Evolutionary conservation across 1,284 basidiomycete genomes (phyloP), one percentile per base, ranked within the genome.

Genomic region (Anthracocystis panici-leucophaei): DNA sequence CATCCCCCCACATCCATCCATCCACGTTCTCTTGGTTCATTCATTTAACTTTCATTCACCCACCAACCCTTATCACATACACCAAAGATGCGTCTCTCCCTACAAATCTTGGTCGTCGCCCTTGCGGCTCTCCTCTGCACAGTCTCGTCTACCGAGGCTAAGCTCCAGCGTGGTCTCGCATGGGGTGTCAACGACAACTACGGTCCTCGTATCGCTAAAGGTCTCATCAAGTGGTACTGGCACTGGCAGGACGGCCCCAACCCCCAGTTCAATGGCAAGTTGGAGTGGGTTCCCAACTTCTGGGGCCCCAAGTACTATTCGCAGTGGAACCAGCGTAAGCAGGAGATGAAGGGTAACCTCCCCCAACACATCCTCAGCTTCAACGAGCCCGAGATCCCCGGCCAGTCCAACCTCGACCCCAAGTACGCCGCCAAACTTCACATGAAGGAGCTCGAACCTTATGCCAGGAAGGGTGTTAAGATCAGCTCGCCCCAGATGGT

Each of bases 401-500:
- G 74, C 29, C 82, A 84, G 67, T 53, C 82, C 49, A 79, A 79
- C 69, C 61, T 83, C 49, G 33, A 42, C 49, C 78, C 81, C 56
- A 62, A 74, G 57, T 54, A 74, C 50, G 83, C 83, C 18, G 83
- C 80, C 50, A 53, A 46, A 25, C 65, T 75, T 14, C 82, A 76
- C 61, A 79, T 81, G 69, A 51, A 77, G 52, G 78, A 83, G 69
- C 72, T 84, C 46, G 69, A 78, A 41, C 83, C 82, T 14, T 82
- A 75, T 53, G 81, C 80, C 42, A 59, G 57, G 31, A 77, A 79
- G 64, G 83, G 83, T 29, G 74, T 81, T 59, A 79, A 82, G 60
- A 68, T 84, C 69, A 76, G 71, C 60, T 73, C 79, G 41, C 82
- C 83, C 8, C 82, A 84, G 68, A 82, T 84, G 70, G 83, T 83